Base-by-base conservation (phyloP, 805 yeast species). In the Yarrowia bubula region DNA sequence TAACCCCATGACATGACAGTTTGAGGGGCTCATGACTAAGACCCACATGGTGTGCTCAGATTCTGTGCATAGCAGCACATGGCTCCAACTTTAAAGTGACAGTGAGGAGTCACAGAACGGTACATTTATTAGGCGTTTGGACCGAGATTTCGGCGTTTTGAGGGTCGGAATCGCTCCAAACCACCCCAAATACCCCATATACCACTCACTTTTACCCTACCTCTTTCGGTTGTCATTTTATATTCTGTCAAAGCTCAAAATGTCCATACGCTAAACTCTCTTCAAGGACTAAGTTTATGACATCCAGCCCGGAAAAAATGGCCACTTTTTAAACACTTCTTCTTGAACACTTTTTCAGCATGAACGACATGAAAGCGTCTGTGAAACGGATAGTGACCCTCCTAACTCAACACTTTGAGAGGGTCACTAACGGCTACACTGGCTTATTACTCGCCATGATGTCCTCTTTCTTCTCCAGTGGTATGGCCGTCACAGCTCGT, bases 401-500 rank as follows among this genome's bases (percentile, higher is more conserved):
- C 1, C 31, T 32, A 1, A 2, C 17, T 4, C 10, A 6, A 2
- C 63, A 33, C 1, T 43, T 58, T 10, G 42, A 44, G 11, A 8
- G n/a, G 9, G 22, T 35, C 33, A 43, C 51, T 14, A 28, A 35
- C 5, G 43, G 50, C 1, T 37, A 86, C 71, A 68, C 77, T 13
- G 96, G 96, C 0, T 74, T 88, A 28, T 71, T 82, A 7, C 78
- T 88, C 28, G 76, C 88, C 31, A 74, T 89, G 7, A 63, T 83
- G 10, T 82, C 92, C 3, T 93, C 89, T 72, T 79, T 89, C 60
- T 88, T 88, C 79, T 89, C 89, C 73, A 85, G 92, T 1, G 73
- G 86, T 32, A 90, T 90, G 96, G 82, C 87, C 6, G 81, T 87
- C 7, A 81, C 89, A 4, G 87, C 96, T 68, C 87, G 90, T 72